Evolutionary conservation across 139 green algal species (phyloP), one percentile per base, ranked within the genome.

Genomic region (Haematococcus lacustris): DNA sequence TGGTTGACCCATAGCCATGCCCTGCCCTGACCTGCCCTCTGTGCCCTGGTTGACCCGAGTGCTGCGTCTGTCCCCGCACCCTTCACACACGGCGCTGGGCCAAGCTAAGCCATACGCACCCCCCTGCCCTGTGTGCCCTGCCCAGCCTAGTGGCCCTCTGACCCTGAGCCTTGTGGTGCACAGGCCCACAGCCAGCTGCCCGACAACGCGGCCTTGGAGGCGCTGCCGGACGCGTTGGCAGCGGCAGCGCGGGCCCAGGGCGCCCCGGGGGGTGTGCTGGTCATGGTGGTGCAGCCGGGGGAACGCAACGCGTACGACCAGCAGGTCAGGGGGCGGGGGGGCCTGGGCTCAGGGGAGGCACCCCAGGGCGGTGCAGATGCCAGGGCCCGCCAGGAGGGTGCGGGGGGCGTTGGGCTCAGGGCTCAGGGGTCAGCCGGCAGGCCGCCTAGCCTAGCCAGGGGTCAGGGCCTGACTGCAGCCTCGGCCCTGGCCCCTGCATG

Each of bases 291-390:
- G 59, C 92, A 98, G 72, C 90, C 91, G 0, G 85, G 83, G 7
- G 95, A 99, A 82, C 71, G 84, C 1, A 99, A 99, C 75, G 82
- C 88, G 41, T 97, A 93, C 66, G 93, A 98, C 76, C 94, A 98
- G 84, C 88, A 90, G 80, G 80, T 88, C 33, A 5, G 72, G 2
- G n/a, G 38, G 35, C 60, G 9, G 38, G 1, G 13, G 9, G 39
- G 62, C 9, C 33, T 37, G 57, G 57, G 61, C 30, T 33, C 26
- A 26, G 61, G 5, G 4, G 32, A 32, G 30, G 53, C 17, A 6
- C 3, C 17, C 4, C 4, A 3, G 6, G 53, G 7, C 9, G 17
- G 53, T 63, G 6, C 9, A 33, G 17, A 63, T 13, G 53, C 47
- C 47, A n/a, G 13, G 13, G 47, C 47, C 47, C 21, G 13, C 21